Percentiles rank a stretch among this genome's conserved stretches.
Evolutionary conservation across 2,329 filamentous ascomycete genomes (phyloP).

Genomic region (Penicillium janthinellum): DNA sequence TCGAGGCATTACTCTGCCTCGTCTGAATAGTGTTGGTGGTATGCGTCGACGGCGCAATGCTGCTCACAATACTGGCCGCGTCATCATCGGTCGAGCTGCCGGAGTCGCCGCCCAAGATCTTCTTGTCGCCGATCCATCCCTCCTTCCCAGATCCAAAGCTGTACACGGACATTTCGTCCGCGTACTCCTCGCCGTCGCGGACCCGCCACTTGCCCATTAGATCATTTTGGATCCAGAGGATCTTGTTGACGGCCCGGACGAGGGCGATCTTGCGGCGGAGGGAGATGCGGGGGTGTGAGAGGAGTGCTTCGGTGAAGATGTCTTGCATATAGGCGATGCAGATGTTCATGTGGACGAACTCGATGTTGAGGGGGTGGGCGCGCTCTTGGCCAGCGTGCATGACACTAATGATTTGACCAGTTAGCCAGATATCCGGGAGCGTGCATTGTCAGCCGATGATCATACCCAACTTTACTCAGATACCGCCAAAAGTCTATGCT

Average conservation of each 20-base stretch:
- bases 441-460: conserved; percentile 11
- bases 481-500: conserved; percentile 82
- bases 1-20: not conserved
- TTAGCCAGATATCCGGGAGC: not conserved
- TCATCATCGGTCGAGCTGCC: conserved; percentile 35
- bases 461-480: conserved; percentile 76
- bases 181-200: conserved; percentile 65
- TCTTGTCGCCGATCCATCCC: conserved; percentile 66
- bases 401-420: conserved; percentile 51
- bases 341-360: conserved; percentile 76
- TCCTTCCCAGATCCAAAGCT: conserved; percentile 57
- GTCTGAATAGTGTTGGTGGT: conserved; percentile 13
- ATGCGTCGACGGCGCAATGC: conserved; percentile 21
- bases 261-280: conserved; percentile 71
- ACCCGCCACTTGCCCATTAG: conserved; percentile 83
- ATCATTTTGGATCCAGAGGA: conserved; percentile 88
- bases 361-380: conserved; percentile 71
- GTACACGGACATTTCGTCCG: conserved; percentile 45
- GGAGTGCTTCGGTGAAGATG: conserved; percentile 73
- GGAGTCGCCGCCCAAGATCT: conserved; percentile 47
- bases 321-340: conserved; percentile 77
- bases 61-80: conserved; percentile 30
- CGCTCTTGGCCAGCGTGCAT: conserved; percentile 80
- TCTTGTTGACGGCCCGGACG: conserved; percentile 74
- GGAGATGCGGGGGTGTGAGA: conserved; percentile 68